Percentiles rank a stretch among this genome's conserved stretches.
phyloP scores from a whole-genome alignment of 257 asterid species.

The Jacaranda copaia region DNA sequence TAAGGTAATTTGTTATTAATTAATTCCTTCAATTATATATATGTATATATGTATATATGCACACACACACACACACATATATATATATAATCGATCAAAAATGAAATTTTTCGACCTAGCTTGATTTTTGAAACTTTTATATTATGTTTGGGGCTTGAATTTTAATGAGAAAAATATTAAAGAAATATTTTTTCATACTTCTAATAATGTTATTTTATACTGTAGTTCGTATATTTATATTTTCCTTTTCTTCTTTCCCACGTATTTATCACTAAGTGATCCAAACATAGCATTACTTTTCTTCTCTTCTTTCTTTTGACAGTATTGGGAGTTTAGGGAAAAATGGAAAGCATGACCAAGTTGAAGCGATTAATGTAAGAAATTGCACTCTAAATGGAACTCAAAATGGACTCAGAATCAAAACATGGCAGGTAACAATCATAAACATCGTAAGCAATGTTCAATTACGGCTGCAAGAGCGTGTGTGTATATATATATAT shows the following conservation, averaged over 20 bases:
- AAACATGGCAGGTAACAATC: conserved; percentile 62
- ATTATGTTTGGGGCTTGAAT: too few species aligned
- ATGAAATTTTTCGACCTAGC: too few species aligned
- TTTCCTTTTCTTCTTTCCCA: neutral
- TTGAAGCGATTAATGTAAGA: conserved; percentile 42
- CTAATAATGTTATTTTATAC: neutral
- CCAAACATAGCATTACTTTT: neutral
- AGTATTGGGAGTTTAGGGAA: conserved; percentile 60
- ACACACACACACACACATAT: too few species aligned
- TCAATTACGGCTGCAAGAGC: too few species aligned
- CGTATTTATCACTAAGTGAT: too few species aligned
- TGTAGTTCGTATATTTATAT: neutral
- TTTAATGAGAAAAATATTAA: too few species aligned
- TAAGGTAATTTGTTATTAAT: conserved; percentile 41
- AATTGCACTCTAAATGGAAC: conserved; percentile 51
- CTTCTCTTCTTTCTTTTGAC: conserved; percentile 9
- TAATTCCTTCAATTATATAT: neutral
- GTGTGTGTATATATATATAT: too few species aligned
- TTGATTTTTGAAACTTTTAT: too few species aligned
- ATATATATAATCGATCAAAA: too few species aligned
- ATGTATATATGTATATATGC: too few species aligned
- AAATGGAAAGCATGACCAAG: conserved; percentile 42
- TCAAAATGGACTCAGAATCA: conserved; percentile 57
- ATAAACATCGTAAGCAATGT: neutral
- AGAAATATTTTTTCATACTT: neutral